phyloP scores from a whole-genome alignment of 306 rosid species.

The Parietaria judaica region DNA sequence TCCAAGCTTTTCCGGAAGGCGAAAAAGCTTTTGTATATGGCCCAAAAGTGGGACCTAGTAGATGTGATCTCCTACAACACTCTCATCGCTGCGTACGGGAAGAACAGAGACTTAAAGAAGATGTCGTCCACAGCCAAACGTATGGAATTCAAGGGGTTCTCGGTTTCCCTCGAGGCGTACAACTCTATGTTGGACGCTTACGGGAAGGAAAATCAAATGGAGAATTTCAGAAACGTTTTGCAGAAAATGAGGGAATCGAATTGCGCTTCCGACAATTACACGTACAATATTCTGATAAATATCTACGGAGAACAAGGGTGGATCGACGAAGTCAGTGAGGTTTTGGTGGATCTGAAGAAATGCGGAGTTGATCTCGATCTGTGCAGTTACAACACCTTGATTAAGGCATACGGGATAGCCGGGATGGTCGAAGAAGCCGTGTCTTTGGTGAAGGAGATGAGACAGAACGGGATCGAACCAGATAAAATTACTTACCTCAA shows the following conservation, averaged over 20 bases:
- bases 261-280: slow-evolving; percentile 58
- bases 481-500: slow-evolving; percentile 67
- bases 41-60: slow-evolving; percentile 64
- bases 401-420: slow-evolving; percentile 89
- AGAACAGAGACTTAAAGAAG: slow-evolving; percentile 55
- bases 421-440: slow-evolving; percentile 95
- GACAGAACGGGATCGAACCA: slow-evolving; percentile 71
- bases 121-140: slow-evolving; percentile 51
- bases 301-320: slow-evolving; percentile 89
- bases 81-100: slow-evolving; percentile 67
- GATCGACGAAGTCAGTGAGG: slow-evolving; percentile 59
- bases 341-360: slow-evolving; percentile 59
- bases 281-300: slow-evolving; percentile 82
- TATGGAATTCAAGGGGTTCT: slow-evolving; percentile 79
- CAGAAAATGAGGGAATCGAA: slow-evolving; percentile 61
- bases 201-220: slow-evolving; percentile 78
- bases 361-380: slow-evolving; percentile 68
- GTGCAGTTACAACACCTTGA: slow-evolving; percentile 79
- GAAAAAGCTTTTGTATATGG: slow-evolving; percentile 51
- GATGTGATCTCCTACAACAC: slow-evolving; percentile 84
- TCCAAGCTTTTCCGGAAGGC: slow-evolving; percentile 79
- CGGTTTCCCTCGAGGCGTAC: slow-evolving; percentile 85
- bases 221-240: slow-evolving; percentile 49
- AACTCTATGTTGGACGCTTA: slow-evolving; percentile 86
- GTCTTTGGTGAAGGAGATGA: slow-evolving; percentile 70